phyloP scores from a whole-genome alignment of 2,329 filamentous ascomycete species.

The Aspergillus sp. region DNA sequence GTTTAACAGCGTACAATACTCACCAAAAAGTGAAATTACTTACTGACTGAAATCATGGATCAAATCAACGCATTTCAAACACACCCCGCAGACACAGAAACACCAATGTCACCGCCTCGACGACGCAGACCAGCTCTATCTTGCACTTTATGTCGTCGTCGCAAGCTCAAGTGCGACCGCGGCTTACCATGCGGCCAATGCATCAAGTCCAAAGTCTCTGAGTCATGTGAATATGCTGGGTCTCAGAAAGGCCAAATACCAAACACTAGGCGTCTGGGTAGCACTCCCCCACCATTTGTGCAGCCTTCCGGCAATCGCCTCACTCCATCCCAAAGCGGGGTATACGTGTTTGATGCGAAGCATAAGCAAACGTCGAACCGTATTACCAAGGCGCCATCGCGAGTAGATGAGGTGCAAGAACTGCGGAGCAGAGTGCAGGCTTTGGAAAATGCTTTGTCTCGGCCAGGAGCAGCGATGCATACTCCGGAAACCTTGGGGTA shows the following conservation, averaged over 20 bases:
- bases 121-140: slow-evolving; percentile 62
- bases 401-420: slow-evolving; percentile 25
- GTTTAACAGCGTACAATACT: no score
- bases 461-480: slow-evolving; percentile 11
- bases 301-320: slow-evolving; percentile 1
- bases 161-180: slow-evolving; percentile 77
- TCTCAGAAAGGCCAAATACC: slow-evolving; percentile 4
- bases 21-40: no score
- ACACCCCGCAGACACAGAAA: no score
- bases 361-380: slow-evolving; percentile 15
- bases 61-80: no score
- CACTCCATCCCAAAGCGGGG: slow-evolving; percentile 15
- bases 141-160: slow-evolving; percentile 66
- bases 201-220: slow-evolving; percentile 45
- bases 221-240: slow-evolving; percentile 50
- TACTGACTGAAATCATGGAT: no score
- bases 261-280: neutral
- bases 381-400: slow-evolving; percentile 17
- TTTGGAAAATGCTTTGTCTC: slow-evolving; percentile 22
- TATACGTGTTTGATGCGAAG: slow-evolving; percentile 31
- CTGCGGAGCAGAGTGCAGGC: slow-evolving; percentile 21
- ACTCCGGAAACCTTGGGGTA: slow-evolving; percentile 21
- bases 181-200: slow-evolving; percentile 64
- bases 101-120: slow-evolving; percentile 28
- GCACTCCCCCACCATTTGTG: neutral